Conservation (phyloP, 257 asterid species). For the Solanum sejunctum region DNA sequence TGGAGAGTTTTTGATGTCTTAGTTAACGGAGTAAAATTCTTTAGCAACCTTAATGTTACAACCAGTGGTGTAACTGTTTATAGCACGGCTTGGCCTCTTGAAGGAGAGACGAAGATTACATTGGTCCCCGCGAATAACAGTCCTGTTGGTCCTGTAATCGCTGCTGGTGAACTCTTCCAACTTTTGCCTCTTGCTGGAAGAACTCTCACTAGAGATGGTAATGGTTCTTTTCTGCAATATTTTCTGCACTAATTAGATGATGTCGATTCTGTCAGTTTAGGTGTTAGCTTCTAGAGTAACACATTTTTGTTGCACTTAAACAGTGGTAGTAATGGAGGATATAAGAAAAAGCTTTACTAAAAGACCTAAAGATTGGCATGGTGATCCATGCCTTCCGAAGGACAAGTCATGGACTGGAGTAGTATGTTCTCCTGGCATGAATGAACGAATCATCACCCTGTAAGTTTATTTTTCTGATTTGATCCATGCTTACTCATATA, state of each 20-base stretch:
- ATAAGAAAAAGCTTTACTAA: slow-evolving; percentile 19
- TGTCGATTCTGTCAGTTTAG: neutral
- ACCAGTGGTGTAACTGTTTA: slow-evolving; percentile 43
- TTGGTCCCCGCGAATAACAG: slow-evolving; percentile 27
- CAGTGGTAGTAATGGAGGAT: slow-evolving; percentile 58
- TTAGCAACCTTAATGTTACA: slow-evolving; percentile 49
- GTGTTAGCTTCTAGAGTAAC: neutral
- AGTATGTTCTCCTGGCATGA: slow-evolving; percentile 21
- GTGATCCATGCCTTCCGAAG: slow-evolving; percentile 81
- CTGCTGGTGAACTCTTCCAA: slow-evolving; percentile 77
- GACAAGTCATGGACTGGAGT: slow-evolving; percentile 67
- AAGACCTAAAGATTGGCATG: slow-evolving; percentile 63
- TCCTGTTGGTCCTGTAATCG: slow-evolving; percentile 73
- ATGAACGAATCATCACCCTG: slow-evolving; percentile 44
- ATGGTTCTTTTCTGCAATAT: neutral
- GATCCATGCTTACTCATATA: neutral
- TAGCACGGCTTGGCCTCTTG: slow-evolving; percentile 54
- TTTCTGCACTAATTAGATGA: neutral
- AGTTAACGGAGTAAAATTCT: slow-evolving; percentile 50
- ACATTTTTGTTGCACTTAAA: neutral
- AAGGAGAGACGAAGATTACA: slow-evolving; percentile 37
- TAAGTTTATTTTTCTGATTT: slow-evolving; percentile 17
- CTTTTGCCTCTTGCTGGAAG: slow-evolving; percentile 37
- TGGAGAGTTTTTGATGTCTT: slow-evolving; percentile 60
- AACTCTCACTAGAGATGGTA: slow-evolving; percentile 76